These are phyloP conservation scores for Cryptococcus sp. DNA, from an alignment of 1,284 basidiomycete genomes.

Conservation along the genomic window DNA sequence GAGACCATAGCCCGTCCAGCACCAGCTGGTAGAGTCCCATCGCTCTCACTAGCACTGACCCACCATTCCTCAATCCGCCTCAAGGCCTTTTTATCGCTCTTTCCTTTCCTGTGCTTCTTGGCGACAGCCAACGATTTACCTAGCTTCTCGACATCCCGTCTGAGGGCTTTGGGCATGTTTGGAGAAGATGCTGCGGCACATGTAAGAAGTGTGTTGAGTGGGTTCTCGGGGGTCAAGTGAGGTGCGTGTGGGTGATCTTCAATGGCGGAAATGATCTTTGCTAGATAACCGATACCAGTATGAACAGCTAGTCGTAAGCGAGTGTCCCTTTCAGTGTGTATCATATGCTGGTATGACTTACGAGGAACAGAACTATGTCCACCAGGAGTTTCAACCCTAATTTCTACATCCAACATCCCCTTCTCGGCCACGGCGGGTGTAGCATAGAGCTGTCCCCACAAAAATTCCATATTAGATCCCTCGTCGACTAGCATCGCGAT, in stretches of 20 bases:
- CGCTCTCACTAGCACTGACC: constrained; percentile 14
- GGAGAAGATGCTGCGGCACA: constrained; percentile 34
- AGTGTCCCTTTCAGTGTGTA: not conserved
- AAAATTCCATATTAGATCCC: constrained; percentile 25
- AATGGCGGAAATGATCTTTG: constrained; percentile 37
- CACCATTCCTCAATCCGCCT: constrained; percentile 28
- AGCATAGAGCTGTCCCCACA: constrained; percentile 24
- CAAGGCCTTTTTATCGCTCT: constrained; percentile 33
- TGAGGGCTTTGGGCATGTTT: constrained; percentile 18
- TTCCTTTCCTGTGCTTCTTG: constrained; percentile 12
- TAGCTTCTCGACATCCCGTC: constrained; percentile 20
- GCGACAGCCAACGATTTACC: constrained; percentile 9
- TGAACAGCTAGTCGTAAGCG: constrained; percentile 23
- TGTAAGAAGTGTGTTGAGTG: constrained; percentile 21
- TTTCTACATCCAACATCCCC: constrained; percentile 58
- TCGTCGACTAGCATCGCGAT: constrained; percentile 59
- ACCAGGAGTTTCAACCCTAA: constrained; percentile 58
- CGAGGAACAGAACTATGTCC: constrained; percentile 66
- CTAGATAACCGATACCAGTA: constrained; percentile 44
- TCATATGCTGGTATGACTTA: constrained; percentile 20
- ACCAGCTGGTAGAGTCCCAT: constrained; percentile 16
- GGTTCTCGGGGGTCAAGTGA: constrained; percentile 23
- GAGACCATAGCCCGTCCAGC: constrained; percentile 30
- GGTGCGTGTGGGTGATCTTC: constrained; percentile 38
- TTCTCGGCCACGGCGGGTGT: constrained; percentile 61